Conservation (phyloP, 768 basidiomycete species). For the Suillus cothurnatus region DNA sequence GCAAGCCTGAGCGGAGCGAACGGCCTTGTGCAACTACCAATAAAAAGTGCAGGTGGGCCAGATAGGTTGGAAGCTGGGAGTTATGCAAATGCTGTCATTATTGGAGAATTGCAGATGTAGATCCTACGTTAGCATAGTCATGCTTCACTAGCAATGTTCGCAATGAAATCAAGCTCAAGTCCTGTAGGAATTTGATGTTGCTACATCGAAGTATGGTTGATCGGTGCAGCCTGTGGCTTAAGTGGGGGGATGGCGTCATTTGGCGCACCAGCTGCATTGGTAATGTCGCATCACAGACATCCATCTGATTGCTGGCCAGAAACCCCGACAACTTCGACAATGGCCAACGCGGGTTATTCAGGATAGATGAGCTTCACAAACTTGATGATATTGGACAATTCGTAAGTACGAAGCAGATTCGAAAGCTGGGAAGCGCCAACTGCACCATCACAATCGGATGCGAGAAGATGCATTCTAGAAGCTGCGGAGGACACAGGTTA, state of each 20-base stretch:
- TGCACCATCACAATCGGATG: background rate
- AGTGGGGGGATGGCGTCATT: background rate
- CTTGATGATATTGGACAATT: background rate
- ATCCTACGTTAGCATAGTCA: background rate
- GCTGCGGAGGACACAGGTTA: too few relatives aligned
- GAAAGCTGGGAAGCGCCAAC: background rate
- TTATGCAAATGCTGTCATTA: conserved; percentile 58
- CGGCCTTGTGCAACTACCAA: conserved; percentile 72
- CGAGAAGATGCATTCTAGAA: too few relatives aligned
- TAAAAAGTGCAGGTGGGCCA: conserved; percentile 35
- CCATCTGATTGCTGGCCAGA: background rate
- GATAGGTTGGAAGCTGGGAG: conserved; percentile 53
- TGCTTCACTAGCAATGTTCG: background rate
- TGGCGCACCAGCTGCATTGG: background rate
- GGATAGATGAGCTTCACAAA: background rate
- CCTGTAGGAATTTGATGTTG: background rate
- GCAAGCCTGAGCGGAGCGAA: conserved; percentile 83
- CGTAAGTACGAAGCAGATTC: background rate
- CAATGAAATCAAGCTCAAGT: background rate
- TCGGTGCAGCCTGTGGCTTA: background rate
- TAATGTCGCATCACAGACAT: background rate
- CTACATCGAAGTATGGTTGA: background rate
- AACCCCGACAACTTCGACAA: background rate
- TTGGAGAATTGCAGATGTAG: conserved; percentile 60
- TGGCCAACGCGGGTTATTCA: background rate